These are phyloP conservation scores for Rutstroemia sp. DNA, from an alignment of 2,329 filamentous ascomycete genomes.

Conservation along the genomic window DNA sequence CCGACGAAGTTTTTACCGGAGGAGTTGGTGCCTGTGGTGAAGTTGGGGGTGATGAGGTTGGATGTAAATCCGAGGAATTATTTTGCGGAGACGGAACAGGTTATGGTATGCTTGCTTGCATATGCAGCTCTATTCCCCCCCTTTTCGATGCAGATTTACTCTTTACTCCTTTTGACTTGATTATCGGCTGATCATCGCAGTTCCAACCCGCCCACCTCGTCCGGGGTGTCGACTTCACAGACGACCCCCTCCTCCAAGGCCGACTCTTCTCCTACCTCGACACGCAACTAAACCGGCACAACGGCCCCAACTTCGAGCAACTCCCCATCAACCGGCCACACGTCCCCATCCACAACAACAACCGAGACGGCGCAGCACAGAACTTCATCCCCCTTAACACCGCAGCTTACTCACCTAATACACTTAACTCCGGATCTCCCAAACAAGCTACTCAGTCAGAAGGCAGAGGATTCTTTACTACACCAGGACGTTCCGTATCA, in stretches of 20 bases:
- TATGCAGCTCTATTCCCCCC: no score
- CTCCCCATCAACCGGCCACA: constrained; percentile 36
- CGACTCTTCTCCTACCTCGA: constrained; percentile 65
- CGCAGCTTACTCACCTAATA: constrained; percentile 59
- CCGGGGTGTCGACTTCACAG: constrained; percentile 59
- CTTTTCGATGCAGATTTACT: no score
- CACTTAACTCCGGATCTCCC: constrained; percentile 54
- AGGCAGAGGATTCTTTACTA: constrained; percentile 64
- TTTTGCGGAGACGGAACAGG: constrained; percentile 60
- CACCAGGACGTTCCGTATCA: constrained; percentile 45
- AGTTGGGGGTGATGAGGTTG: constrained; percentile 40
- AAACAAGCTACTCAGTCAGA: constrained; percentile 56
- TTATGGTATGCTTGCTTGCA: no score
- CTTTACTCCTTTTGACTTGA: no score
- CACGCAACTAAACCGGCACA: constrained; percentile 49
- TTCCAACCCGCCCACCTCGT: constrained; percentile 49
- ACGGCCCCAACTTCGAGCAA: constrained; percentile 47
- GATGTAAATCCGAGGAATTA: constrained; percentile 42
- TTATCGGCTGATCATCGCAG: neutral
- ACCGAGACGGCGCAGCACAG: constrained; percentile 65
- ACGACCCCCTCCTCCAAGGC: constrained; percentile 60
- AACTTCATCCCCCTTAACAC: constrained; percentile 62
- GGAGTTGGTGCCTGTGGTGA: constrained; percentile 37
- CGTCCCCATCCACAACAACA: constrained; percentile 43
- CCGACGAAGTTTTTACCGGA: constrained; percentile 48